phyloP scores from a whole-genome alignment of 2,329 filamentous ascomycete species.

The Xylariales sp. region DNA sequence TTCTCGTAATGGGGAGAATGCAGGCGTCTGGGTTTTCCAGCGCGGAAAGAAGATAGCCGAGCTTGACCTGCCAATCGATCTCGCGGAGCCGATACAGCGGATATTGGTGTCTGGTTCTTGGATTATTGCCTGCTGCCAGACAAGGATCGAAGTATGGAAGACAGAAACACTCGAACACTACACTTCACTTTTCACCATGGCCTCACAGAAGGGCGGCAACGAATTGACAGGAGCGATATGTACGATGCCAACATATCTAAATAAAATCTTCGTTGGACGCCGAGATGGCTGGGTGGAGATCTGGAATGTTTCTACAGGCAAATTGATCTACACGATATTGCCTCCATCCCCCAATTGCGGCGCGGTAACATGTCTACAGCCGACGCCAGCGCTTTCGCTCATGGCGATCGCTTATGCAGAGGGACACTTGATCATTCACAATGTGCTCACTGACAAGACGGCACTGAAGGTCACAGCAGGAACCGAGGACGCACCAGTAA shows the following conservation, averaged over 20 bases:
- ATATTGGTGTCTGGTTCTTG: conserved; percentile 85
- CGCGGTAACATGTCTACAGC: conserved; percentile 80
- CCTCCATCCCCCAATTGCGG: conserved; percentile 70
- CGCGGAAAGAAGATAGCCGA: conserved; percentile 80
- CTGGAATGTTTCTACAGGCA: conserved; percentile 93
- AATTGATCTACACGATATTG: conserved; percentile 84
- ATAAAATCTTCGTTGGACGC: conserved; percentile 90
- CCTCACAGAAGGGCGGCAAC: conserved; percentile 53
- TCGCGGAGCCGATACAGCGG: conserved; percentile 68
- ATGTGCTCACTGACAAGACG: conserved; percentile 73
- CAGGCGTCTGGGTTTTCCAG: conserved; percentile 88
- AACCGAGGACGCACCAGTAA: conserved; percentile 61
- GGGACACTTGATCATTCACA: conserved; percentile 74
- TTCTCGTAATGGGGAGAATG: conserved; percentile 39
- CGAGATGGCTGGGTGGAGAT: conserved; percentile 90
- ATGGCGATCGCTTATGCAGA: conserved; percentile 83
- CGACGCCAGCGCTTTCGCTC: conserved; percentile 77
- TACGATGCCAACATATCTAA: conserved; percentile 91
- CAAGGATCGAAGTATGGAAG: conserved; percentile 86
- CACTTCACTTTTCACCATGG: conserved; percentile 68
- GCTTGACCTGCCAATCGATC: conserved; percentile 61
- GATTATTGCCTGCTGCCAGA: conserved; percentile 76
- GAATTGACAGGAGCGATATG: conserved; percentile 74
- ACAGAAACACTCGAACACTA: conserved; percentile 80
- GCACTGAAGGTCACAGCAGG: conserved; percentile 67